Evolutionary conservation across 2,329 filamentous ascomycete species (phyloP).

Genomic region (Hymenoscyphus albidus): DNA sequence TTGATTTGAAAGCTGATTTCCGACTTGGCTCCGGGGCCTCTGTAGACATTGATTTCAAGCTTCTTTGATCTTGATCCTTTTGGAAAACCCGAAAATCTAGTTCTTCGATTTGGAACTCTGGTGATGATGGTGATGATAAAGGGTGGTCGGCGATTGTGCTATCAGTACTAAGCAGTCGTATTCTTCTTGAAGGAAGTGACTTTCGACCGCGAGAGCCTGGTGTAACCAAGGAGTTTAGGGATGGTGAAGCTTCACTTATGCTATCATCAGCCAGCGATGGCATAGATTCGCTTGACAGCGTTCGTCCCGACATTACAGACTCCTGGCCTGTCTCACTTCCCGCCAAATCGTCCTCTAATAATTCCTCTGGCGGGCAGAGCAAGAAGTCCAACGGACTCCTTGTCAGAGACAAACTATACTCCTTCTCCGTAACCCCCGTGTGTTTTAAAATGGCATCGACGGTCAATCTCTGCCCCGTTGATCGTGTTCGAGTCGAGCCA

Average conservation of each 20-base stretch:
- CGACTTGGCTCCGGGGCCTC: slow-evolving; percentile 16
- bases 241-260: slow-evolving; percentile 37
- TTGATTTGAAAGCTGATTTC: slow-evolving; percentile 59
- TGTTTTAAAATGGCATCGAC: slow-evolving; percentile 54
- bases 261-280: slow-evolving; percentile 55
- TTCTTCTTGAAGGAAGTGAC: slow-evolving; percentile 42
- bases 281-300: slow-evolving; percentile 57
- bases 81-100: slow-evolving; percentile 49
- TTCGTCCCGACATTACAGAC: slow-evolving; percentile 51
- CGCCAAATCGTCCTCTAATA: slow-evolving; percentile 43
- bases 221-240: slow-evolving; percentile 29
- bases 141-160: slow-evolving; percentile 50
- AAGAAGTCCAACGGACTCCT: slow-evolving; percentile 56
- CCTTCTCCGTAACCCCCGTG: slow-evolving; percentile 49
- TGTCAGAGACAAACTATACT: slow-evolving; percentile 51
- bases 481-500: slow-evolving; percentile 19
- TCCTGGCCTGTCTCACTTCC: slow-evolving; percentile 51
- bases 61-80: slow-evolving; percentile 18
- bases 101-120: slow-evolving; percentile 41
- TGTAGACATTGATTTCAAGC: slow-evolving; percentile 10
- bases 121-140: slow-evolving; percentile 40
- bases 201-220: slow-evolving; percentile 39
- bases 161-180: slow-evolving; percentile 55
- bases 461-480: slow-evolving; percentile 42
- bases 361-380: slow-evolving; percentile 56